Percentiles rank a stretch among this genome's conserved stretches.
Evolutionary conservation across 2,329 filamentous ascomycete genomes (phyloP).

Genomic region (Saccharata proteae): DNA sequence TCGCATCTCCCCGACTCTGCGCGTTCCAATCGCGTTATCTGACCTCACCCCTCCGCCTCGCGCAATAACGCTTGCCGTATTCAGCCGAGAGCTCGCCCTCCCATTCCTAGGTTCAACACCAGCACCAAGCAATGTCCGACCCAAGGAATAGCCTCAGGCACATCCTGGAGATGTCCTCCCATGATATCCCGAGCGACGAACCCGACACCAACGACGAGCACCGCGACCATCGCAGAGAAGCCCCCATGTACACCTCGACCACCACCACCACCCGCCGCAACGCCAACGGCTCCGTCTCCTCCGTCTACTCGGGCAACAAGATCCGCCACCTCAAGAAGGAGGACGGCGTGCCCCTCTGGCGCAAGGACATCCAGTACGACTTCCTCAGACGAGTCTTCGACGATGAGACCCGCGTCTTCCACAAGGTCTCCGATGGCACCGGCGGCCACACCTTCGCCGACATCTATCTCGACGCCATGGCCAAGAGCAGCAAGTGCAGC

Average conservation of each 20-base stretch:
- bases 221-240: conserved; percentile 14
- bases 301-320: conserved; percentile 60
- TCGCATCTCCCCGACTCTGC: too few relatives aligned
- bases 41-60: too few relatives aligned
- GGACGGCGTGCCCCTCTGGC: conserved; percentile 76
- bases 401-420: conserved; percentile 66
- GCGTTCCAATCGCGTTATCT: too few relatives aligned
- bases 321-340: conserved; percentile 80
- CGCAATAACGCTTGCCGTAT: too few relatives aligned
- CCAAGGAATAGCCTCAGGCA: conserved; percentile 27
- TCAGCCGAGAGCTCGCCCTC: too few relatives aligned
- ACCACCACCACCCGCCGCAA: conserved; percentile 45
- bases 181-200: conserved; percentile 21
- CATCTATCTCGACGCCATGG: conserved; percentile 97
- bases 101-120: too few relatives aligned
- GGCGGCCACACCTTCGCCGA: conserved; percentile 74
- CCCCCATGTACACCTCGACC: conserved; percentile 34
- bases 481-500: conserved; percentile 95
- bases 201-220: conserved; percentile 18
- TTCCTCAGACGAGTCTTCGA: conserved; percentile 73
- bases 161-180: conserved; percentile 23
- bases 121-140: too few relatives aligned
- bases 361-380: conserved; percentile 79
- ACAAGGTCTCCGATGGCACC: conserved; percentile 75
- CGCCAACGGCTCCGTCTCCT: conserved; percentile 52